phyloP scores from a whole-genome alignment of 2,329 filamentous ascomycete species.

The Aureobasidium leucospermi region DNA sequence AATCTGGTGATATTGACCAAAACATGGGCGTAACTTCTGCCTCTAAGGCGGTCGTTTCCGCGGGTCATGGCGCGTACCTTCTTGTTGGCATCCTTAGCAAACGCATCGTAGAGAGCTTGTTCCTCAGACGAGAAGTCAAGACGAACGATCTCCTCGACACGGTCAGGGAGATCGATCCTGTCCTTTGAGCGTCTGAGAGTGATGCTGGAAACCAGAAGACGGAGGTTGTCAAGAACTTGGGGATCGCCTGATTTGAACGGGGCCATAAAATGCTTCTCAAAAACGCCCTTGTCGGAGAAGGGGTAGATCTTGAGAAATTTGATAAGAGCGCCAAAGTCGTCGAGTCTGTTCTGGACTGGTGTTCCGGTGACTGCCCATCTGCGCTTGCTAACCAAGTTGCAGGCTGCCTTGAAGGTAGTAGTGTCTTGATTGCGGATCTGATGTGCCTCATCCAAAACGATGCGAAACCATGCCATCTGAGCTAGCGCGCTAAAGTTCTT shows the following conservation, averaged over 20 bases:
- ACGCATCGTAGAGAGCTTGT: conserved; percentile 71
- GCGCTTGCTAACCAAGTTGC: conserved; percentile 67
- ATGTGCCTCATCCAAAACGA: conserved; percentile 91
- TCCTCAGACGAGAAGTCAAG: conserved; percentile 74
- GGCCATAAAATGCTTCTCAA: conserved; percentile 69
- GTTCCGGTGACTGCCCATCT: conserved; percentile 98
- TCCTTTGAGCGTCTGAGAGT: conserved; percentile 88
- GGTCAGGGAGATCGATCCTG: conserved; percentile 71
- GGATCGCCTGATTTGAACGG: conserved; percentile 85
- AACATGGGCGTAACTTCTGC: conserved; percentile 88
- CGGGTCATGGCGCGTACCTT: conserved; percentile 69
- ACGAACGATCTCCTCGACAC: conserved; percentile 63
- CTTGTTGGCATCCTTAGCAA: conserved; percentile 71
- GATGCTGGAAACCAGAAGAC: conserved; percentile 87
- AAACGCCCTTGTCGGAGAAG: conserved; percentile 71
- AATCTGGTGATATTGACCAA: conserved; percentile 84
- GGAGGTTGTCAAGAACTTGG: conserved; percentile 74
- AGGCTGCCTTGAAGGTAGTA: conserved; percentile 76
- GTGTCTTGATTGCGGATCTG: conserved; percentile 83
- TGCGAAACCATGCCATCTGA: conserved; percentile 83
- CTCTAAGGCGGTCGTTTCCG: conserved; percentile 42
- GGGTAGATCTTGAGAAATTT: conserved; percentile 78
- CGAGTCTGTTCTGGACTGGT: conserved; percentile 86
- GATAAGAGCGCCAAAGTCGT: conserved; percentile 80
- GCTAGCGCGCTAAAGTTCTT: conserved; percentile 56